Evolutionary conservation across 164 flowering plant species (phyloP), one percentile per base, ranked within the genome.

Genomic region (Taxillus chinensis): DNA sequence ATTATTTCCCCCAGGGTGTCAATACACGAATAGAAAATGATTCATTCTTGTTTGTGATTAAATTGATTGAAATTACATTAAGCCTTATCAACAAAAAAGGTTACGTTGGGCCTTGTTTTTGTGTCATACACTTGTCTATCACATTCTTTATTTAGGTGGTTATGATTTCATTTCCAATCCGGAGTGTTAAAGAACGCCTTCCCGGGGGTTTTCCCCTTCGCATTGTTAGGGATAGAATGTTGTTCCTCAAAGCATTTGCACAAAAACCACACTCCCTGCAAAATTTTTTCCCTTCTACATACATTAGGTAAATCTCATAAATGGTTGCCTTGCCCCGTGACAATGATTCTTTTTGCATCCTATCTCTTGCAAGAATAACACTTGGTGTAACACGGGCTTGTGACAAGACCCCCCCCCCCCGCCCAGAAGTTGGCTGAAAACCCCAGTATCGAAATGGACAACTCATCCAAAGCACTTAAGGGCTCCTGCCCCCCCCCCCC

Each of bases 121-220:
- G n/a, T n/a, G n/a, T n/a, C n/a, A n/a, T n/a, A n/a, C n/a, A n/a
- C n/a, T n/a, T n/a, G n/a, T n/a, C n/a, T n/a, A n/a, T n/a, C n/a
- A n/a, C n/a, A n/a, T n/a, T n/a, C n/a, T n/a, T n/a, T n/a, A n/a
- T n/a, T n/a, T n/a, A n/a, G n/a, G n/a, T n/a, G n/a, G n/a, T n/a
- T n/a, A n/a, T n/a, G n/a, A 27, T 27, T 93, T 46, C 97, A 93
- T 52, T 87, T 49, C 97, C 97, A 50, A 80, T 93, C 39, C 76
- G 70, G 75, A 96, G 90, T 74, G 99, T 95, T 58, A 97, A 93
- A 75, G 89, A 82, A 93, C 79, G 97, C 45, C 90, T 93, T 64
- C 97, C 93, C 12, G 99, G 99, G 99, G 61, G 85, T 90, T 43
- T 73, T 93, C 49, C 87, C 99, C 55, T 46, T n/a, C n/a, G 40